Evolutionary conservation across 1,284 basidiomycete species (phyloP), one percentile per base, ranked within the genome.

Genomic region (Puccinia coronata): DNA sequence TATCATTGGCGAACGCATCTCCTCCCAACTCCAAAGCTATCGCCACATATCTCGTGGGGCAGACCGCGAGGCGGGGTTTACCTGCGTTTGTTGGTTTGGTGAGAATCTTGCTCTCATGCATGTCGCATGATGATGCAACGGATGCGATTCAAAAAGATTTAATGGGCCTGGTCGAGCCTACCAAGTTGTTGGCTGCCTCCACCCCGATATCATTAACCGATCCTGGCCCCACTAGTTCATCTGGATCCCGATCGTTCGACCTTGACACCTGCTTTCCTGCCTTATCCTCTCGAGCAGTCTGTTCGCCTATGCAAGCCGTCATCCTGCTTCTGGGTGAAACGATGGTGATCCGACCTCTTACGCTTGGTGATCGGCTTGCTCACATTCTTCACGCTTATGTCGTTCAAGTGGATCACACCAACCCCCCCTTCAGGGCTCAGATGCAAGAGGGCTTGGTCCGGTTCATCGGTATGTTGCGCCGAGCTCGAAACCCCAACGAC

Each of bases 361-460:
- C 53, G 28, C 36, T 80, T n/a, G 53, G 12, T 41, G 79, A 80
- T 63, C 70, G 79, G 4, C 59, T 80, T 25, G 41, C 79, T 14
- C 67, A 71, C 20, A 63, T 80, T 23, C 53, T 80, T 36, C 79
- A 80, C 63, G 79, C 79, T 39, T 65, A 80, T 55, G 59, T 80
- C 20, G 70, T 80, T 39, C 79, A 80, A 55, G 79, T 71, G 12
- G 79, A 80, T 55, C 79, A 80, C 53, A 80, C 70, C 25, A 80
- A 80, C 34, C 20, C 51, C 16, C 43, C 70, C 43, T 73, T 80
- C 23, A 69, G 59, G 43, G 55, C 41, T 20, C 79, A 80, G 36
- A 73, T 80, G 79, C 69, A 71, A 72, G 70, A 73, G 23, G 79
- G 51, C n/a, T 55, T 80, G 36, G 55, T 73, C 28, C 53, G 79